Conservation (phyloP, 352 stramenopile species). For the Globisporangium paroecandrum region DNA sequence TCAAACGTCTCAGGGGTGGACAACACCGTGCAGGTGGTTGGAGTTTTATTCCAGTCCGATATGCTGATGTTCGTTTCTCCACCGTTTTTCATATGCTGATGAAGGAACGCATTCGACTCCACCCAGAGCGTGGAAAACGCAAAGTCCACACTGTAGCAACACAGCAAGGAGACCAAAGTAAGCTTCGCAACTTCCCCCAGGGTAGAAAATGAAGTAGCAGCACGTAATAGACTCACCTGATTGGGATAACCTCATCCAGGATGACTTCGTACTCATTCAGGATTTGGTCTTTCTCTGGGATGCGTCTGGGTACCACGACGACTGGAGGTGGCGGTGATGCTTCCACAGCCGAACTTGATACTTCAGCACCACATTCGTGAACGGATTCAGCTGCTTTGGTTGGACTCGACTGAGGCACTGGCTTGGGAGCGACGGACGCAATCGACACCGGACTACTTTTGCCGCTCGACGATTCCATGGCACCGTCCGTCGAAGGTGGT, state of each 20-base stretch:
- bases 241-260: conserved; percentile 56
- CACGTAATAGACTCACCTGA: conserved; percentile 42
- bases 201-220: neutral
- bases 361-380: neutral
- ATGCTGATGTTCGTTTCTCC: conserved; percentile 65
- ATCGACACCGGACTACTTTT: conserved; percentile 22
- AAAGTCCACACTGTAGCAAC: conserved; percentile 49
- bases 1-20: conserved; percentile 60
- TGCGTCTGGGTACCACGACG: neutral
- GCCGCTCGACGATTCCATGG: conserved; percentile 7
- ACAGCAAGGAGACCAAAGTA: neutral
- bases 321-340: conserved; percentile 10
- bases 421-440: conserved; percentile 15
- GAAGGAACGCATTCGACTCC: conserved; percentile 47
- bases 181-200: neutral
- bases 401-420: neutral
- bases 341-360: conserved; percentile 5
- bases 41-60: conserved; percentile 40
- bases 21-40: conserved; percentile 51
- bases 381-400: neutral
- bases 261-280: conserved; percentile 73
- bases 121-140: conserved; percentile 62
- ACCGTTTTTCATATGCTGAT: conserved; percentile 35
- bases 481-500: neutral
- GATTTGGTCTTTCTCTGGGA: conserved; percentile 46